phyloP scores from a whole-genome alignment of 495 filamentous ascomycete species.

The Xylaria intraflava region DNA sequence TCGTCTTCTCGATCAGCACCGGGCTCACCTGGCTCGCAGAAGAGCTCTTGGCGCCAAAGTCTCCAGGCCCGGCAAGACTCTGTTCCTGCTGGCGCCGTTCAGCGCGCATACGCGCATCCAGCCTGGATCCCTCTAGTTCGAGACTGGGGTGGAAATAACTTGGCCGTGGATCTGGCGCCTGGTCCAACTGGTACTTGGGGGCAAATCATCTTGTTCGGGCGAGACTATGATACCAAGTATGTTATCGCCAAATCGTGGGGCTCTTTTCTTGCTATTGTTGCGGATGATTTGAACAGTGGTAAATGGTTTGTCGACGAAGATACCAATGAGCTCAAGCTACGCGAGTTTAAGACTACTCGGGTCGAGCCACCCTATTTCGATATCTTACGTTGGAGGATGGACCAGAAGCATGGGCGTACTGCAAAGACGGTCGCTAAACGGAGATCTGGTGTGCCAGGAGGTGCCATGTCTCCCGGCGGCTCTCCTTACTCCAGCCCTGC shows the following conservation, averaged over 20 bases:
- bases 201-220: constrained; percentile 91
- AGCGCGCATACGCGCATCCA: constrained; percentile 90
- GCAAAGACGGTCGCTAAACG: constrained; percentile 33
- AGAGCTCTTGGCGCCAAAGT: constrained; percentile 68
- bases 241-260: constrained; percentile 92
- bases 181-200: constrained; percentile 90
- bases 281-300: constrained; percentile 81
- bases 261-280: constrained; percentile 74
- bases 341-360: constrained; percentile 78
- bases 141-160: constrained; percentile 97
- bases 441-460: constrained; percentile 31
- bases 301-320: constrained; percentile 91
- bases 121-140: constrained; percentile 94
- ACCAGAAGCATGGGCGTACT: constrained; percentile 82
- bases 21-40: constrained; percentile 48
- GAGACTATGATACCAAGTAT: constrained; percentile 98
- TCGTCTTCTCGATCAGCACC: constrained; percentile 44
- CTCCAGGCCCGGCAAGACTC: constrained; percentile 80
- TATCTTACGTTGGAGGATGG: constrained; percentile 86
- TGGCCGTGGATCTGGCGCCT: constrained; percentile 89
- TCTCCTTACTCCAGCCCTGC: constrained; percentile 50
- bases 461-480: constrained; percentile 34
- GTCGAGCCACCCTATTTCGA: constrained; percentile 94
- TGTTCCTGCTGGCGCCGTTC: constrained; percentile 76
- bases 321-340: constrained; percentile 79